phyloP scores from a whole-genome alignment of 1,139 yeast species.

The Saccharomycopsis hybrid region DNA sequence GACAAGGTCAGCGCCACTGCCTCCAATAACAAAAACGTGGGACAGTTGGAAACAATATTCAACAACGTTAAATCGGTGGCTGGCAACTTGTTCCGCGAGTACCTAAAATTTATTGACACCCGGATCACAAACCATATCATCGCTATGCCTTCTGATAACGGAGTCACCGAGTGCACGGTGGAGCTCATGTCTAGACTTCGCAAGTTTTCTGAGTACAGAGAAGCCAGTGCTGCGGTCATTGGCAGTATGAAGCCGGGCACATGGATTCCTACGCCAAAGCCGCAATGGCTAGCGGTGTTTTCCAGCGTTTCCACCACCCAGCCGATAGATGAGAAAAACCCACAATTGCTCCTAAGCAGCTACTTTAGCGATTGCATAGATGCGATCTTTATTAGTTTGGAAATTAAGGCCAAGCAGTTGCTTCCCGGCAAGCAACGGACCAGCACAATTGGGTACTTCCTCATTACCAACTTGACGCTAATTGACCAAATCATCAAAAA shows the following conservation, averaged over 20 bases:
- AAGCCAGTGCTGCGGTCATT: conserved; percentile 49
- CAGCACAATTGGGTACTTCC: conserved; percentile 51
- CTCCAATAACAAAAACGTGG: conserved; percentile 16
- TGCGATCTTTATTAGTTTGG: conserved; percentile 57
- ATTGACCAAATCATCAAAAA: conserved; percentile 69
- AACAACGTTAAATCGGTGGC: conserved; percentile 29
- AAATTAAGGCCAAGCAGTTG: conserved; percentile 42
- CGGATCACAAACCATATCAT: conserved; percentile 39
- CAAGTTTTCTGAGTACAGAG: conserved; percentile 55
- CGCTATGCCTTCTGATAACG: conserved; percentile 50
- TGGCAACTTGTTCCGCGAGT: conserved; percentile 48
- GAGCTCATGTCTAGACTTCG: conserved; percentile 60
- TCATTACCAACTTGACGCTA: conserved; percentile 65
- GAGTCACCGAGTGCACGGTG: conserved; percentile 64
- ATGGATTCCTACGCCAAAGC: conserved; percentile 63
- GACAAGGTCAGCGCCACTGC: conserved; percentile 19
- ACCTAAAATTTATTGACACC: conserved; percentile 47
- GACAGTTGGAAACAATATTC: conserved; percentile 19
- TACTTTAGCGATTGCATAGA: conserved; percentile 74
- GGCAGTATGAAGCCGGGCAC: conserved; percentile 47
- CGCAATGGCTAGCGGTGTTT: conserved; percentile 44
- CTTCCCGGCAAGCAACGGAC: conserved; percentile 39
- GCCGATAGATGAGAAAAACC: conserved; percentile 24
- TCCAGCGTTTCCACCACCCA: conserved; percentile 35
- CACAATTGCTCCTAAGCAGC: conserved; percentile 48